phyloP scores from a whole-genome alignment of 2,329 filamentous ascomycete species.

The Hawksworthiomyces lignivorus region DNA sequence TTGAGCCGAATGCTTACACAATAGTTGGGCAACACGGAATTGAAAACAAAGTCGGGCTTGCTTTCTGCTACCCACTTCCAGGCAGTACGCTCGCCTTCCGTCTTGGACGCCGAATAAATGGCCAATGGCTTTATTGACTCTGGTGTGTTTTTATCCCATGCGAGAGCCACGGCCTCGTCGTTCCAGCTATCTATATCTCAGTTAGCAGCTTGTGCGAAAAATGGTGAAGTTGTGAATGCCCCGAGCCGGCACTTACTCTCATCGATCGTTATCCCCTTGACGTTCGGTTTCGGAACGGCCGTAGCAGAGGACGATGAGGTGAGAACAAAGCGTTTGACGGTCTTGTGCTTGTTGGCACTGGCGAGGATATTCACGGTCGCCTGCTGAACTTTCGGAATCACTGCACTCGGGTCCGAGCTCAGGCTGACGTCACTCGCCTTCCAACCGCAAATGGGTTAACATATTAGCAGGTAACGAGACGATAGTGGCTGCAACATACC shows the following conservation, averaged over 20 bases:
- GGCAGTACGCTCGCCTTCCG: slow-evolving; percentile 12
- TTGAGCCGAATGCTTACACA: neutral
- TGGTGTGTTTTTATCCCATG: neutral
- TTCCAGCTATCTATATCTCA: no score
- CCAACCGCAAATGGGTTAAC: no score
- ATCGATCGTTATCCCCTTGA: slow-evolving; percentile 10
- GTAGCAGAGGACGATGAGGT: slow-evolving; percentile 26
- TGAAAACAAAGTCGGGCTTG: slow-evolving; percentile 16
- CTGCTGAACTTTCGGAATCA: slow-evolving; percentile 27
- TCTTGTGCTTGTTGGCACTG: slow-evolving; percentile 25
- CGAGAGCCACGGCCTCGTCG: no score
- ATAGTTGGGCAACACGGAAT: slow-evolving; percentile 10
- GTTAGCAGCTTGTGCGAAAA: no score
- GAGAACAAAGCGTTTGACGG: slow-evolving; percentile 32
- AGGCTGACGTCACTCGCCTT: slow-evolving; percentile 27
- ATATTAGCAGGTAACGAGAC: no score
- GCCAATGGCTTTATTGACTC: neutral
- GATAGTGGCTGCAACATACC: no score
- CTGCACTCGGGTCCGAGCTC: slow-evolving; percentile 28
- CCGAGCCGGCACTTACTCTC: neutral
- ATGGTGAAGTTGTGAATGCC: no score
- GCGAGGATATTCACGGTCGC: slow-evolving; percentile 25
- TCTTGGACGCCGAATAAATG: slow-evolving; percentile 15
- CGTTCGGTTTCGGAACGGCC: slow-evolving; percentile 16
- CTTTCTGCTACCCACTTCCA: slow-evolving; percentile 13